phyloP scores from a whole-genome alignment of 2,329 filamentous ascomycete genomes.

The Nemania abortiva region DNA sequence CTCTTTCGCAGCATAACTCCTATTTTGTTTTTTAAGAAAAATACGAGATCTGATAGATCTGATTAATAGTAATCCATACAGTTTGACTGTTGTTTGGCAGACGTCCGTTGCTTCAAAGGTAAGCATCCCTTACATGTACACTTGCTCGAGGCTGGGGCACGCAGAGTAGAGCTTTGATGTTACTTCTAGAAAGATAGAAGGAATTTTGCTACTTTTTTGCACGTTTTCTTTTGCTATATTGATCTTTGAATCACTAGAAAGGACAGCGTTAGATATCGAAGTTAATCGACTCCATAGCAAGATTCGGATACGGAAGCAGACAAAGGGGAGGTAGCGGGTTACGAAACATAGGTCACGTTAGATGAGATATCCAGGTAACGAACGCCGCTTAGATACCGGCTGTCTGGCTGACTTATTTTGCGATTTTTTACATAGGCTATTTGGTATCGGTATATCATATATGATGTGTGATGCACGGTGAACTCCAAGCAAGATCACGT shows the following conservation, averaged over 20 bases:
- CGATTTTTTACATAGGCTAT: background rate
- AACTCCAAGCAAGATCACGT: conserved; percentile 19
- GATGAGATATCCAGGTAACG: no score
- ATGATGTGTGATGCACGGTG: background rate
- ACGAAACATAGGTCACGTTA: background rate
- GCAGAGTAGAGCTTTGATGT: no score
- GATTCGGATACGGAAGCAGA: background rate
- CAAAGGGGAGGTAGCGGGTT: background rate
- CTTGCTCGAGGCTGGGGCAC: no score
- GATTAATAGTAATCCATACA: no score
- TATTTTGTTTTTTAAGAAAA: background rate
- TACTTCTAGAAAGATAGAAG: no score
- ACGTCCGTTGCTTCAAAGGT: no score
- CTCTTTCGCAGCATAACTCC: background rate
- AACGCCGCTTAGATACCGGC: background rate
- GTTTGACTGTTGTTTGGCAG: no score
- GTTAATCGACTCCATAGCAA: background rate
- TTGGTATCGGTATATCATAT: background rate
- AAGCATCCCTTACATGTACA: no score
- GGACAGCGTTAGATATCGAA: no score
- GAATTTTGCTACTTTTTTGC: no score
- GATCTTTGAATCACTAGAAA: no score
- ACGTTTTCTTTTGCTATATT: no score
- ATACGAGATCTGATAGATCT: background rate
- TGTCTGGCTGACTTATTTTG: background rate